Conservation (phyloP, 164 flowering plant species). For the Euptelea pleiosperma region DNA sequence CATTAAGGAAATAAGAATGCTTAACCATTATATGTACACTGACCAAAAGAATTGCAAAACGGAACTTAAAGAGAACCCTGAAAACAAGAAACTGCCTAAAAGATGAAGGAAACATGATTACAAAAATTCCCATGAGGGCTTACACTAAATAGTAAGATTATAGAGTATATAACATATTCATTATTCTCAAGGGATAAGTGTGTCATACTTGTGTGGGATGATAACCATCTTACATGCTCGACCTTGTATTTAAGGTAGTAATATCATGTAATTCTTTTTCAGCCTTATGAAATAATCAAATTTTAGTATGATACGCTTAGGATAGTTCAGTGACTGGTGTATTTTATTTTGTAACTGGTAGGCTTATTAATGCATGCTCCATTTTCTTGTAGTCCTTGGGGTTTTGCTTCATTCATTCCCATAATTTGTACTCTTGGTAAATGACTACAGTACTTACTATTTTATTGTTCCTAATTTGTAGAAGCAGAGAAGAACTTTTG, state of each 20-base stretch:
- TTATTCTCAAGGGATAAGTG: no score
- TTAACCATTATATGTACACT: neutral
- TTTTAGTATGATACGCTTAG: neutral
- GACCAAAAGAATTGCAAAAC: neutral
- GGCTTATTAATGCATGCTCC: neutral
- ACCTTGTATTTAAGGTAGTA: no score
- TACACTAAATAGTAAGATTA: neutral
- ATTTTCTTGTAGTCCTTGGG: neutral
- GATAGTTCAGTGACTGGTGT: neutral
- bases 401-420: neutral
- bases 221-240: no score
- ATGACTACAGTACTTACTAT: neutral
- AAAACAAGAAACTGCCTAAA: neutral
- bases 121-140: neutral
- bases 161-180: no score
- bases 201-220: no score
- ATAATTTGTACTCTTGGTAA: neutral
- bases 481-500: conserved; percentile 69
- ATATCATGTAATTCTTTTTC: neutral
- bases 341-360: neutral
- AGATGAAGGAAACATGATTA: neutral
- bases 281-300: neutral
- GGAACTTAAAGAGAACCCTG: neutral
- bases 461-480: conserved; percentile 22
- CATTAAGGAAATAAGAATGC: neutral